Evolutionary conservation across 2,329 filamentous ascomycete genomes (phyloP).

Genomic region (Ceratocystis huliohia): DNA sequence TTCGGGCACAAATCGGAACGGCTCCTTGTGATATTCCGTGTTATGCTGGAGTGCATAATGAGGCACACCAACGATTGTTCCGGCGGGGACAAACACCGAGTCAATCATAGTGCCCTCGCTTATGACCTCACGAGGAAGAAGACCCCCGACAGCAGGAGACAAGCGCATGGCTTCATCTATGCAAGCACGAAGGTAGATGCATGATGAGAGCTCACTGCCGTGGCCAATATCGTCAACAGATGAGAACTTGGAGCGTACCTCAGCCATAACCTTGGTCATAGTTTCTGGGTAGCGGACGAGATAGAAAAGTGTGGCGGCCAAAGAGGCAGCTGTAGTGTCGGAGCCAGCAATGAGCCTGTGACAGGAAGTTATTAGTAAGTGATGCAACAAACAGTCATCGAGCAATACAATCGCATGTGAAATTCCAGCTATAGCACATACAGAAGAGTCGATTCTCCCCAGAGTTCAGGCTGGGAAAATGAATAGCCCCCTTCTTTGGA

Average conservation of each 20-base stretch:
- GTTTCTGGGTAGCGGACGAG: constrained; percentile 41
- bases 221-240: constrained; percentile 43
- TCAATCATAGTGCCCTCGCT: constrained; percentile 42
- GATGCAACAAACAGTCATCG: not conserved
- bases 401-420: not conserved
- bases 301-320: constrained; percentile 52
- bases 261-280: constrained; percentile 36
- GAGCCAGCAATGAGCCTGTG: constrained; percentile 54
- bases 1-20: constrained; percentile 49
- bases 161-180: constrained; percentile 54
- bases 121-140: constrained; percentile 48
- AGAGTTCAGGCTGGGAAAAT: constrained; percentile 53
- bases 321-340: constrained; percentile 58
- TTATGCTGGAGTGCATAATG: constrained; percentile 60
- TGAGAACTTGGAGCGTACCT: constrained; percentile 41
- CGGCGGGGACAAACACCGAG: constrained; percentile 41
- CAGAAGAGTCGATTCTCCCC: constrained; percentile 58
- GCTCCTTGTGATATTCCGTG: constrained; percentile 45
- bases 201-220: constrained; percentile 37
- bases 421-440: constrained; percentile 26
- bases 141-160: constrained; percentile 47
- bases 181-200: constrained; percentile 49
- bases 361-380: not conserved
- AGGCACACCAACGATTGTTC: constrained; percentile 50
- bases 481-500: constrained; percentile 56